A percentile compares a stretch with the other conserved stretches of the same genome.
Evolutionary conservation across 2,329 filamentous ascomycete species (phyloP).

Genomic region (Atkinsonella hypoxylon): DNA sequence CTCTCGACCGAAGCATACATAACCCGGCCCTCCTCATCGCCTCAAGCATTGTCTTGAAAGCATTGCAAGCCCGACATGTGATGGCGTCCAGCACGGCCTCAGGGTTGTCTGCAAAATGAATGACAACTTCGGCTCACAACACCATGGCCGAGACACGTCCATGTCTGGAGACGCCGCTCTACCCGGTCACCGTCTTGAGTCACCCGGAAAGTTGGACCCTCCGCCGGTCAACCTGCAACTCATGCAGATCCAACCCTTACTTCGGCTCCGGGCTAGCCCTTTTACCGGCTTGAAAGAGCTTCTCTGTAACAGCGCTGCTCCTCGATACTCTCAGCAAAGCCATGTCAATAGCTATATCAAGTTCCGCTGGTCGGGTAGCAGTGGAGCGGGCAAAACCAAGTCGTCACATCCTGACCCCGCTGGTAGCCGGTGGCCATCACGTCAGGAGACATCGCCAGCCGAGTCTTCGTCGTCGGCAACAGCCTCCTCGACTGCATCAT

Average conservation of each 20-base stretch:
- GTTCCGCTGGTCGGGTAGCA: slow-evolving; percentile 20
- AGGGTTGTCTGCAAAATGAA: background rate
- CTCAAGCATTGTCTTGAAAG: background rate
- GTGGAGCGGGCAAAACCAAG: slow-evolving; percentile 1
- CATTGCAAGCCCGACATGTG: background rate
- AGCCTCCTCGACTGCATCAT: background rate
- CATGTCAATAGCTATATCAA: slow-evolving; percentile 25
- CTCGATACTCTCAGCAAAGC: background rate
- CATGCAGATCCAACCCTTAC: background rate
- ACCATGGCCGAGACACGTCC: background rate
- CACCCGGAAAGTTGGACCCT: background rate
- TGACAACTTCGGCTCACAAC: background rate
- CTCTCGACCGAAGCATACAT: background rate
- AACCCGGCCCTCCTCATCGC: background rate
- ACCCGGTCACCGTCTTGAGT: background rate
- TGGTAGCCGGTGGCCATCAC: background rate
- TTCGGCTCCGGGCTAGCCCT: background rate
- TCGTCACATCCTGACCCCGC: background rate
- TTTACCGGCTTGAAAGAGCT: background rate
- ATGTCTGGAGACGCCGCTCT: background rate
- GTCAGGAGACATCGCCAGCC: background rate
- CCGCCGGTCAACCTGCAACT: background rate
- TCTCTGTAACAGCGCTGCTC: background rate
- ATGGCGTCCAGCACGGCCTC: background rate
- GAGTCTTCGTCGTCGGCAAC: background rate